Evolutionary conservation across 2,329 filamentous ascomycete genomes (phyloP), one percentile per base, ranked within the genome.

Genomic region (Ascomycota sp.): DNA sequence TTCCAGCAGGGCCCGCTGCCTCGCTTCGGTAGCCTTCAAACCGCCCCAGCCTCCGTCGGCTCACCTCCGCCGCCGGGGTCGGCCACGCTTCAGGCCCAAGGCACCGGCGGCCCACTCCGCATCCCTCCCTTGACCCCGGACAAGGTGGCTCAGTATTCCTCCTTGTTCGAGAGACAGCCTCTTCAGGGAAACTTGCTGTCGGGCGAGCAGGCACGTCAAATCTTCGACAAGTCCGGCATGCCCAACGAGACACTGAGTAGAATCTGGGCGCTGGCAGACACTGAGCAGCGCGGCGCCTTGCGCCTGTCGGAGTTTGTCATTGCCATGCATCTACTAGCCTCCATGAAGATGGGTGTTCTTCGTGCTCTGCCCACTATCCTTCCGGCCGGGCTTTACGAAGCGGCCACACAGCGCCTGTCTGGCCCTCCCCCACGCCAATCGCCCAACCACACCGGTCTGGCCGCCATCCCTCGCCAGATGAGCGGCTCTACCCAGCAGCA

Each of bases 261-360:
- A 40, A 94, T 98, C 57, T 98, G 89, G 89, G 83, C 79, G 43
- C 65, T 98, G 36, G 78, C 85, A 15, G 89, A 98, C 49, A 89
- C 82, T 0, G 85, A 94, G 52, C 83, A 93, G 54, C 73, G 85
- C 31, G 89, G 89, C 30, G 73, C 77, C 21, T 63, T 98, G 23
- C 78, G 85, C 33, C 65, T 75, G 42, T 86, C 83, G 10, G 89
- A 95, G 44, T 98, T 98, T 49, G 79, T 93, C 46, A 91, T 98
- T 45, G 89, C 89, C 27, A 98, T 98, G 89, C 89, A 98, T 51
- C 61, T 98, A 35, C 64, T 98, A 36, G 86, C 82, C 10, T 93
- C 83, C 9, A 82, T 81, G 56, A 93, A 92, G 60, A 77, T 74
- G 9, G 79, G 83, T 15, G 64, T 73, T 20, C 65, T 98, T 50